Base-by-base conservation (phyloP, 2,329 filamentous ascomycete species). In the Sphaerulina musiva region DNA sequence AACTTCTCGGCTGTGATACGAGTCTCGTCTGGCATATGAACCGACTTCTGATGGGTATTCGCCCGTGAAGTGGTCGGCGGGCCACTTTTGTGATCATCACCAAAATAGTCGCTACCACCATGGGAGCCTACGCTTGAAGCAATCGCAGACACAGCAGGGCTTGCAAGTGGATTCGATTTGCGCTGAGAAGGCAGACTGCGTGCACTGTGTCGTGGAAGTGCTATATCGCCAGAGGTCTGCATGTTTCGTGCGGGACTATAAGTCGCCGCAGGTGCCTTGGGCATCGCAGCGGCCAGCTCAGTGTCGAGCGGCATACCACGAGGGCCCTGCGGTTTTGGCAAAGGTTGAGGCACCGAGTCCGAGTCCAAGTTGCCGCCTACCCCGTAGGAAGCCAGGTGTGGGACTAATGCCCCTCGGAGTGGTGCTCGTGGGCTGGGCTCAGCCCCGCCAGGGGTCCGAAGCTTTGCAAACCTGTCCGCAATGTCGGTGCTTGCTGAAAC, bases 161-260 rank as follows among this genome's bases (percentile, higher is more conserved):
- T 34, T 20, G 48, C 26, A 2, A 59, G 68, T 20, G 68, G 66
- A 0, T 83, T 85, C 32, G 78, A 81, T 42, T 82, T 76, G 51
- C 74, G 72, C 11, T 71, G 73, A 6, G 78, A 81, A 48, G 82
- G 84, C 64, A 84, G 78, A 58, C 80, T 82, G 12, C 84, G 76
- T 1, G 84, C 79, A 3, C 81, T 83, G 62, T 80, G 84, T 23
- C 84, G 77, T 1, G 85, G 86, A 2, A 84, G 77, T 40, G 83
- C 78, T 7, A 86, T 80, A 23, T 81, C 78, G 56, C 84, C 82
- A 23, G 80, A 81, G 2, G 84, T 82, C 4, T 85, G 76, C 53
- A 83, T 86, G 29, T 87, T 87, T 34, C 86, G 78, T 1, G 84
- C 84, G n/a, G 87, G 87, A 62, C 83, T 89, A 65, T 90, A 91